Conservation (phyloP, 306 rosid genomes). For the Macrotyloma uniflorum region DNA sequence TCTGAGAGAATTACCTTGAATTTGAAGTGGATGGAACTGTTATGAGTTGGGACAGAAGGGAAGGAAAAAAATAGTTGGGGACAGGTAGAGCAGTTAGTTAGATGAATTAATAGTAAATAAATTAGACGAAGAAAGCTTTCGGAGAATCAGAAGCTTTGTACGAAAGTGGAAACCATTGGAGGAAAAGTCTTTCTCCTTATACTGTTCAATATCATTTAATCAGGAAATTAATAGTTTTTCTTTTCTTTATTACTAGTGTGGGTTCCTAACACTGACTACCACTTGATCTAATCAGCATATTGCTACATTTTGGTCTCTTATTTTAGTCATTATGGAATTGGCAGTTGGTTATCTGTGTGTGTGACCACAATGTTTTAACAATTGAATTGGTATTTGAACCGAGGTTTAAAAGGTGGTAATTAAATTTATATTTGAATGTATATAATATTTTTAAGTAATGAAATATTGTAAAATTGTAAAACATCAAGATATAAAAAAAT, state of each 20-base stretch:
- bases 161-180: conserved; percentile 2
- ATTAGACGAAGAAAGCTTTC: not conserved
- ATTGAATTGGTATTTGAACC: not conserved
- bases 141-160: not conserved
- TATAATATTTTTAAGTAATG: no score
- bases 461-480: no score
- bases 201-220: not conserved
- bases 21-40: not conserved
- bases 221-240: not conserved
- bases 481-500: not conserved
- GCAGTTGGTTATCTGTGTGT: conserved; percentile 19
- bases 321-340: not conserved
- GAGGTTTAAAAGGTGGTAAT: not conserved
- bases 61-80: not conserved
- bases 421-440: no score
- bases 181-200: not conserved
- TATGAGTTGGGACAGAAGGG: not conserved
- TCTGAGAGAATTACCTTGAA: not conserved
- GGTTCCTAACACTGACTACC: not conserved
- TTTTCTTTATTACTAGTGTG: not conserved
- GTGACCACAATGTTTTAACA: not conserved
- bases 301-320: conserved; percentile 14
- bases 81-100: not conserved
- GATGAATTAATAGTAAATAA: not conserved
- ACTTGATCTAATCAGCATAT: not conserved